A percentile compares a stretch with the other conserved stretches of the same genome.
Evolutionary conservation across 352 stramenopile genomes (phyloP).

Genomic region (Phytophthora sp.): DNA sequence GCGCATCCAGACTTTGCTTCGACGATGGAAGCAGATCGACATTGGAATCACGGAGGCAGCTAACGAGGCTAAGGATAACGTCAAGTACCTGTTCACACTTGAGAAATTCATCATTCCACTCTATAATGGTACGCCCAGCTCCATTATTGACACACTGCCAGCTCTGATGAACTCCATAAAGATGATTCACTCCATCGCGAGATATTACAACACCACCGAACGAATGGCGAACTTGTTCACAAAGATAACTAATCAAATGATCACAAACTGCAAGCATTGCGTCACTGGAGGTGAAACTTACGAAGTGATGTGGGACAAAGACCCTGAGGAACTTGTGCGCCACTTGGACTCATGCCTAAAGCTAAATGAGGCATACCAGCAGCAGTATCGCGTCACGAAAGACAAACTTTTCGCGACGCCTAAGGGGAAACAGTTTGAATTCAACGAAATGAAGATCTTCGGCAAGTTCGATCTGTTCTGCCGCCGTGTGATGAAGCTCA

Average conservation of each 20-base stretch:
- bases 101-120: slow-evolving; percentile 95
- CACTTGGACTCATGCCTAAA: slow-evolving; percentile 97
- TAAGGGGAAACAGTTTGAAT: slow-evolving; percentile 99
- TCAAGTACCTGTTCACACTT: slow-evolving; percentile 99
- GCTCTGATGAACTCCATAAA: slow-evolving; percentile 99
- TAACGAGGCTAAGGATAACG: slow-evolving; percentile 99
- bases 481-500: slow-evolving; percentile 97
- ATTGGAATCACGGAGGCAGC: slow-evolving; percentile 98
- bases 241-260: slow-evolving; percentile 99
- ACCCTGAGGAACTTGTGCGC: slow-evolving; percentile 94
- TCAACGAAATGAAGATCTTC: slow-evolving; percentile 99
- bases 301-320: slow-evolving; percentile 95
- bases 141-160: slow-evolving; percentile 98
- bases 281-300: slow-evolving; percentile 88
- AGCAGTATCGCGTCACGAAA: slow-evolving; percentile 98
- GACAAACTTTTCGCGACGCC: slow-evolving; percentile 95
- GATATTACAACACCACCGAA: slow-evolving; percentile 99
- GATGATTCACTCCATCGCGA: slow-evolving; percentile 99
- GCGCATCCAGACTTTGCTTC: slow-evolving; percentile 93
- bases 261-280: slow-evolving; percentile 97
- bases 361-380: slow-evolving; percentile 98
- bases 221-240: slow-evolving; percentile 97
- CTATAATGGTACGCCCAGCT: slow-evolving; percentile 93
- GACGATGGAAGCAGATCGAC: slow-evolving; percentile 98
- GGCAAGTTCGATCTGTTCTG: slow-evolving; percentile 99